phyloP scores from a whole-genome alignment of 371 early-diverging fungal species.

The Syncephalastrum racemosum region DNA sequence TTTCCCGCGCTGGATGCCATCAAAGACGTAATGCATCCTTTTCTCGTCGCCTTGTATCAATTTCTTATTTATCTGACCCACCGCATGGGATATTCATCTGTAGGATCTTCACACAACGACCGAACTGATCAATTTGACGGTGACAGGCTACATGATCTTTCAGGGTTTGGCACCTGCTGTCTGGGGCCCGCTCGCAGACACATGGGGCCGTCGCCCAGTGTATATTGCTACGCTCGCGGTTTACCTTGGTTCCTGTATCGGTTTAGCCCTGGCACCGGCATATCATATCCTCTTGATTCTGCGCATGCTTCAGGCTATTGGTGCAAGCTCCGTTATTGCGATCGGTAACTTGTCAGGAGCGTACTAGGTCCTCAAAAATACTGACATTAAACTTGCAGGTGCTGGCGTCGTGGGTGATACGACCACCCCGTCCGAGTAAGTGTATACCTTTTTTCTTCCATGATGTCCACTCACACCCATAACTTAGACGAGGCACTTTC shows the following conservation, averaged over 20 bases:
- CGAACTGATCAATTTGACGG: slow-evolving; percentile 19
- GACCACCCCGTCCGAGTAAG: slow-evolving; percentile 44
- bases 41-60: too few relatives aligned
- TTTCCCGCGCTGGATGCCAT: slow-evolving; percentile 22
- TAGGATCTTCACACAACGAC: slow-evolving; percentile 14
- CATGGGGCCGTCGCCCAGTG: slow-evolving; percentile 54
- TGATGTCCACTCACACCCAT: not conserved
- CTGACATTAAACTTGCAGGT: not conserved
- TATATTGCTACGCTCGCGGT: slow-evolving; percentile 51
- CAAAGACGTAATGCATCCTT: slow-evolving; percentile 13
- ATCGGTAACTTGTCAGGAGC: slow-evolving; percentile 30
- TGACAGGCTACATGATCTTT: slow-evolving; percentile 19
- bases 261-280: slow-evolving; percentile 46
- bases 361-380: not conserved
- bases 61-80: not conserved
- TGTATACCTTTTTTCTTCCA: not conserved
- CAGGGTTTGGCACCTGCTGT: slow-evolving; percentile 26
- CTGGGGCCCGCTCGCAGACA: slow-evolving; percentile 61
- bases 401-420: slow-evolving; percentile 43
- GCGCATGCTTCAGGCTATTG: slow-evolving; percentile 57
- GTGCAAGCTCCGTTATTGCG: slow-evolving; percentile 55
- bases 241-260: slow-evolving; percentile 51
- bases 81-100: not conserved
- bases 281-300: slow-evolving; percentile 49
- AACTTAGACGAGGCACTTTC: slow-evolving; percentile 47